phyloP scores from a whole-genome alignment of 768 basidiomycete genomes.

The Paxillus involutus region DNA sequence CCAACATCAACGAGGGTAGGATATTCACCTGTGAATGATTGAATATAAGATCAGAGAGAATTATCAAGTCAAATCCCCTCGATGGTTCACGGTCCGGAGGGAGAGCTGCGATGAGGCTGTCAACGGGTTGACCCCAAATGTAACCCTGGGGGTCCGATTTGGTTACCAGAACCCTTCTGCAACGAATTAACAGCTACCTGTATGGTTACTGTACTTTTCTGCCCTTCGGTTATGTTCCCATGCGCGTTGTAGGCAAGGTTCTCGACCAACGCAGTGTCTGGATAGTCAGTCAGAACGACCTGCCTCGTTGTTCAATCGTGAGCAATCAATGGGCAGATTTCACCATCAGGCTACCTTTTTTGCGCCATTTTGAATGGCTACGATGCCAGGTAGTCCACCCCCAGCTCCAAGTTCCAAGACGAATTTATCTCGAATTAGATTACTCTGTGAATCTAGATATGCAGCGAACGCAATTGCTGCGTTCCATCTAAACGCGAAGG shows the following conservation, averaged over 20 bases:
- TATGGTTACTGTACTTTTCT: slow-evolving; percentile 24
- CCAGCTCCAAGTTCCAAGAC: slow-evolving; percentile 94
- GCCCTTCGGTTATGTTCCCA: slow-evolving; percentile 44
- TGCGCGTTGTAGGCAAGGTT: slow-evolving; percentile 74
- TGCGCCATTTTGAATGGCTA: slow-evolving; percentile 71
- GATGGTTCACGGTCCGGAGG: slow-evolving; percentile 17
- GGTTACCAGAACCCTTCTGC: slow-evolving; percentile 24
- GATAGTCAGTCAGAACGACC: slow-evolving; percentile 93
- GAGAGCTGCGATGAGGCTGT: slow-evolving; percentile 26
- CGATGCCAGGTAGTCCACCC: slow-evolving; percentile 83
- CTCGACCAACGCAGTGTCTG: slow-evolving; percentile 69
- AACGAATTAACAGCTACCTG: slow-evolving; percentile 32
- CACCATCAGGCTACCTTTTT: slow-evolving; percentile 42
- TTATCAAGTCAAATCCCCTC: slow-evolving; percentile 69
- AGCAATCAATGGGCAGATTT: background rate
- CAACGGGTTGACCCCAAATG: slow-evolving; percentile 71
- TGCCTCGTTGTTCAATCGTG: slow-evolving; percentile 24
- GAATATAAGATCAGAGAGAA: slow-evolving; percentile 92
- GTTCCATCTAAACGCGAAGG: slow-evolving; percentile 65
- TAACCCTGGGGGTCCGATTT: slow-evolving; percentile 54
- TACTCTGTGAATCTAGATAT: slow-evolving; percentile 57
- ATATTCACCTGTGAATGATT: slow-evolving; percentile 83
- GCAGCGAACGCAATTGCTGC: slow-evolving; percentile 71
- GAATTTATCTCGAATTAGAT: slow-evolving; percentile 42
- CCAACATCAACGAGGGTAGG: background rate